phyloP scores from a whole-genome alignment of 1,139 yeast genomes.

The Yamadazyma conglobata region DNA sequence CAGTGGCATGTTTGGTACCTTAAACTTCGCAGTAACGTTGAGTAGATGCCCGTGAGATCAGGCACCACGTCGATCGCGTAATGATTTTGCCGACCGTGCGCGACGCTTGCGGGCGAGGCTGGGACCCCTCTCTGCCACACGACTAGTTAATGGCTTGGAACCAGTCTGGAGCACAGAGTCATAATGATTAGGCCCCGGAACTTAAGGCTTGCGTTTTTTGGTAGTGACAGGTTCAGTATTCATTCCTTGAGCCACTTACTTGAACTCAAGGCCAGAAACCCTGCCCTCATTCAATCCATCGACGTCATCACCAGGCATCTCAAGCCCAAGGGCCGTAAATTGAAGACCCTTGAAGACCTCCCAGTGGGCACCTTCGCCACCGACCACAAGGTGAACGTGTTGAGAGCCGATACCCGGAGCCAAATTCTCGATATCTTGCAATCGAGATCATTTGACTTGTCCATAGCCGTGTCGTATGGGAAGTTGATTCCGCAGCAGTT shows the following conservation, averaged over 20 bases:
- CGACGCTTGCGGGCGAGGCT: too few species aligned
- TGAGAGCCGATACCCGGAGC: slow-evolving; percentile 55
- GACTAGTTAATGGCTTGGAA: too few species aligned
- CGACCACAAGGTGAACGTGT: slow-evolving; percentile 30
- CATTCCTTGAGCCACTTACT: slow-evolving; percentile 49
- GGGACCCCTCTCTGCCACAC: too few species aligned
- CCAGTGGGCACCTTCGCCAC: slow-evolving; percentile 51
- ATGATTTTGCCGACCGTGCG: too few species aligned
- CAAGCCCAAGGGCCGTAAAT: slow-evolving; percentile 69
- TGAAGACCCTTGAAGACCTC: slow-evolving; percentile 45
- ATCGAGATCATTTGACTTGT: slow-evolving; percentile 46
- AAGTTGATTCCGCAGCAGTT: slow-evolving; percentile 65
- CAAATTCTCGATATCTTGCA: slow-evolving; percentile 45
- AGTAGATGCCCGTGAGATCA: too few species aligned
- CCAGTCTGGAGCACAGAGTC: too few species aligned
- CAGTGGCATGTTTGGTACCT: too few species aligned
- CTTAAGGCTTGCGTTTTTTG: slow-evolving; percentile 60
- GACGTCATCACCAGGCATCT: slow-evolving; percentile 67
- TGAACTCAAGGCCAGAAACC: slow-evolving; percentile 17
- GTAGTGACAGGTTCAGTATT: slow-evolving; percentile 75
- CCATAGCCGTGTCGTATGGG: slow-evolving; percentile 90
- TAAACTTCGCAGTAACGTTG: too few species aligned
- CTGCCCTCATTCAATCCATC: slow-evolving; percentile 35
- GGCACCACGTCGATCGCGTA: too few species aligned
- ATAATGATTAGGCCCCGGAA: neutral